Evolutionary conservation across 495 filamentous ascomycete genomes (phyloP).

Genomic region (Trichoderma gamsii): DNA sequence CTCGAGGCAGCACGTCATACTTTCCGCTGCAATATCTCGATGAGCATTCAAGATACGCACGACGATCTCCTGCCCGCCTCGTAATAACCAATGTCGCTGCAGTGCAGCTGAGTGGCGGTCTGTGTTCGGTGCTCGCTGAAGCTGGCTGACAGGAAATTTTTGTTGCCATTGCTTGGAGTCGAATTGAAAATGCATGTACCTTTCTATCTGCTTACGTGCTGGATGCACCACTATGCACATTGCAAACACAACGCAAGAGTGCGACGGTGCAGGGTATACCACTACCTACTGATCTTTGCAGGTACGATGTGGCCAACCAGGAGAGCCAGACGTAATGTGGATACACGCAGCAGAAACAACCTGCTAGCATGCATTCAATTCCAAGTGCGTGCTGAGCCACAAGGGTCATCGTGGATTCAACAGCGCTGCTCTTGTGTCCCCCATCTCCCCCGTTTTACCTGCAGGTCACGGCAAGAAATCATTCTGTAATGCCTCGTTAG

Average conservation of each 20-base stretch:
- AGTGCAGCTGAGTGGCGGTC: background rate
- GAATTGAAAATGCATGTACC: background rate
- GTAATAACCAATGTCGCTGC: background rate
- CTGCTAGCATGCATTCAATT: background rate
- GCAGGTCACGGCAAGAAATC: background rate
- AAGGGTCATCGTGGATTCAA: constrained; percentile 3
- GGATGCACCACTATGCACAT: background rate
- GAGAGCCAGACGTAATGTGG: background rate
- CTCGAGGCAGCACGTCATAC: constrained; percentile 1
- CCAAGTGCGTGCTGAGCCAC: background rate
- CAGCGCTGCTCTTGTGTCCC: background rate
- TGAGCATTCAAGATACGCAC: background rate
- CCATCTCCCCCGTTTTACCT: background rate
- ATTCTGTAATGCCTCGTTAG: background rate
- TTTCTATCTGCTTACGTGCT: background rate
- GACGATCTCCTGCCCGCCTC: background rate
- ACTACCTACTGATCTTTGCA: background rate
- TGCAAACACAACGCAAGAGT: background rate
- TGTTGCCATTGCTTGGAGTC: background rate
- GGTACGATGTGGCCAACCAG: constrained; percentile 2
- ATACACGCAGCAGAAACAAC: constrained; percentile 1
- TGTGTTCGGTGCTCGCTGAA: background rate
- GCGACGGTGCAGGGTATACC: background rate
- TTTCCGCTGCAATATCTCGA: background rate
- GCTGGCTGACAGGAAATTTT: background rate